Evolutionary conservation across 176 grass and related monocot genomes (phyloP).

Genomic region (Carex pumila): DNA sequence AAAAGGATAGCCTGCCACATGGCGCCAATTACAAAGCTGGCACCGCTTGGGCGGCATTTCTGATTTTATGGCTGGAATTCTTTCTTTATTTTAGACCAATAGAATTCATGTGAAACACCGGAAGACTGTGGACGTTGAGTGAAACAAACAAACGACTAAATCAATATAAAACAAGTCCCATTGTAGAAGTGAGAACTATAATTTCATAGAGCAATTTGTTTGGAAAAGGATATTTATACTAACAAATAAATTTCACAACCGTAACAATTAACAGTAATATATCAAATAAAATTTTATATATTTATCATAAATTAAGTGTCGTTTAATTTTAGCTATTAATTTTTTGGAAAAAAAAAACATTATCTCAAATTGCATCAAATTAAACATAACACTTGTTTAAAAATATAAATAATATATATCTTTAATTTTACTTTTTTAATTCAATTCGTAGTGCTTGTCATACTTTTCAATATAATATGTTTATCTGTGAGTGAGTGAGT

Average conservation of each 20-base stretch:
- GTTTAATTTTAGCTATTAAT: neutral
- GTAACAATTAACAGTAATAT: too few relatives aligned
- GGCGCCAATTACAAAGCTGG: constrained; percentile 3
- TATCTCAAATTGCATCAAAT: too few relatives aligned
- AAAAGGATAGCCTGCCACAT: constrained; percentile 2
- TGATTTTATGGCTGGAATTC: neutral
- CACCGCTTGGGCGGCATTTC: neutral
- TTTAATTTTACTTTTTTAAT: too few relatives aligned
- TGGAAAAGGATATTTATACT: neutral
- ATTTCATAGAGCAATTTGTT: neutral
- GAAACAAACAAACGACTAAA: neutral
- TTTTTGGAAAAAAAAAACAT: neutral
- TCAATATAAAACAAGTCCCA: neutral
- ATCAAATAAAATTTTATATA: too few relatives aligned
- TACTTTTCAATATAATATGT: too few relatives aligned
- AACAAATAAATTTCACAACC: too few relatives aligned
- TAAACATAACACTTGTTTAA: too few relatives aligned
- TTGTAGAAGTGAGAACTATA: neutral
- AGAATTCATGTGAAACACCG: neutral
- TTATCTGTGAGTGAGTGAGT: too few relatives aligned
- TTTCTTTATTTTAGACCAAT: neutral
- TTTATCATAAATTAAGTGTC: neutral
- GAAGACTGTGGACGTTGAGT: neutral
- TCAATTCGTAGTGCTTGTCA: too few relatives aligned
- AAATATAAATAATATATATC: too few relatives aligned